phyloP scores from a whole-genome alignment of 306 rosid genomes.

The Erythrophleum fordii region DNA sequence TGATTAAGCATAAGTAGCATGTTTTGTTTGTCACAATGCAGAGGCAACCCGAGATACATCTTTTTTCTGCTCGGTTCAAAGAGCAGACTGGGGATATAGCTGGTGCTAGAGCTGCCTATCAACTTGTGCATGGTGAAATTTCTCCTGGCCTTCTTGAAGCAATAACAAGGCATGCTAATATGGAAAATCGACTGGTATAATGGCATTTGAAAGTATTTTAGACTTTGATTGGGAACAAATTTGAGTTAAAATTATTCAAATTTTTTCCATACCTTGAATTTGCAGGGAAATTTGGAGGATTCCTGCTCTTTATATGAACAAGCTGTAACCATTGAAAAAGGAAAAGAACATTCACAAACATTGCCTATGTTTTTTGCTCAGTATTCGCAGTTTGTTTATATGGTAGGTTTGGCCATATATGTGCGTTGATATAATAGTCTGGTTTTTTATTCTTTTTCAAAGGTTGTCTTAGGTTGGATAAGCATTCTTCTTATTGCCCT shows the following conservation, averaged over 20 bases:
- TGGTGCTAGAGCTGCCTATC: constrained; percentile 91
- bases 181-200: constrained; percentile 90
- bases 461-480: background rate
- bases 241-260: constrained; percentile 22
- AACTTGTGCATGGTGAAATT: constrained; percentile 85
- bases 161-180: constrained; percentile 83
- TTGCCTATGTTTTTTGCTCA: constrained; percentile 83
- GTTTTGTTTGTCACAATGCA: constrained; percentile 43
- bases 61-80: constrained; percentile 87
- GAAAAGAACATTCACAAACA: constrained; percentile 89
- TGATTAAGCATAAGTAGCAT: background rate
- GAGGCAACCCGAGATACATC: constrained; percentile 93
- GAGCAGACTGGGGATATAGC: constrained; percentile 81
- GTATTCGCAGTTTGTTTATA: constrained; percentile 74
- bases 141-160: constrained; percentile 98
- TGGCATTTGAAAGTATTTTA: constrained; percentile 1
- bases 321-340: constrained; percentile 89
- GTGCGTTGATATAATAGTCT: constrained; percentile 1
- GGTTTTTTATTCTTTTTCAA: background rate
- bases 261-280: constrained; percentile 35
- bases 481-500: no score
- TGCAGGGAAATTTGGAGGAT: constrained; percentile 85
- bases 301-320: constrained; percentile 84
- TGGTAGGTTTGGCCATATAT: constrained; percentile 61
- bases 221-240: constrained; percentile 13